Evolutionary conservation across 805 yeast genomes (phyloP).

Genomic region (Kodamaea nitidulidarum): DNA sequence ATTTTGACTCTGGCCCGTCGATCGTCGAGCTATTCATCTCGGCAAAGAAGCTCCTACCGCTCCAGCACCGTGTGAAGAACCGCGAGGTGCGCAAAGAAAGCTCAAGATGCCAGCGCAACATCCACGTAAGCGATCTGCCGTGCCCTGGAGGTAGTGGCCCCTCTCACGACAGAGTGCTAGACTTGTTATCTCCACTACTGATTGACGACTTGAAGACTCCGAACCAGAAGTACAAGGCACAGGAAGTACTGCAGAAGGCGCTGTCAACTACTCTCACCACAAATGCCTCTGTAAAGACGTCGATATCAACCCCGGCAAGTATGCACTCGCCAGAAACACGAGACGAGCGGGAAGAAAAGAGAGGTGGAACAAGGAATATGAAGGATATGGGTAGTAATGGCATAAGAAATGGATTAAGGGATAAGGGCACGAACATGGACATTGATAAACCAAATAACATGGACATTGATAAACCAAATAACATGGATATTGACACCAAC

Average conservation of each 20-base stretch:
- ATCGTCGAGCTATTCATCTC: conserved; percentile 40
- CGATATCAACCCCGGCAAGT: conserved; percentile 6
- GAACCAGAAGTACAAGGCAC: background rate
- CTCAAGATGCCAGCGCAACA: conserved; percentile 21
- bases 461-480: too few relatives aligned
- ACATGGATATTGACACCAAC: too few relatives aligned
- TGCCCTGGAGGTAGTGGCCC: conserved; percentile 2
- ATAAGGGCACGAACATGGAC: too few relatives aligned
- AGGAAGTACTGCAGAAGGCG: conserved; percentile 1
- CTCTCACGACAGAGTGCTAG: conserved; percentile 25
- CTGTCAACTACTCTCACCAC: conserved; percentile 5
- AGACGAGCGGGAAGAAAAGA: too few relatives aligned
- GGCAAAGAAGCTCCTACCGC: conserved; percentile 36
- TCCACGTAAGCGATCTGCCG: conserved; percentile 2
- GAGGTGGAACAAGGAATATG: too few relatives aligned
- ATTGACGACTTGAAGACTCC: conserved; percentile 32
- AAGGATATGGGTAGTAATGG: too few relatives aligned
- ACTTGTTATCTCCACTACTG: conserved; percentile 38
- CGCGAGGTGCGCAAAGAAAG: conserved; percentile 35
- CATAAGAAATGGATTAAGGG: too few relatives aligned
- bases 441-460: too few relatives aligned
- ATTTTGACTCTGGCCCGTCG: conserved; percentile 27
- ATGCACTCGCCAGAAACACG: conserved; percentile 3
- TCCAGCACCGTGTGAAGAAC: conserved; percentile 39
- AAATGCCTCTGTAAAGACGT: background rate